Conservation (phyloP, 768 basidiomycete species). For the Mycena metata region DNA sequence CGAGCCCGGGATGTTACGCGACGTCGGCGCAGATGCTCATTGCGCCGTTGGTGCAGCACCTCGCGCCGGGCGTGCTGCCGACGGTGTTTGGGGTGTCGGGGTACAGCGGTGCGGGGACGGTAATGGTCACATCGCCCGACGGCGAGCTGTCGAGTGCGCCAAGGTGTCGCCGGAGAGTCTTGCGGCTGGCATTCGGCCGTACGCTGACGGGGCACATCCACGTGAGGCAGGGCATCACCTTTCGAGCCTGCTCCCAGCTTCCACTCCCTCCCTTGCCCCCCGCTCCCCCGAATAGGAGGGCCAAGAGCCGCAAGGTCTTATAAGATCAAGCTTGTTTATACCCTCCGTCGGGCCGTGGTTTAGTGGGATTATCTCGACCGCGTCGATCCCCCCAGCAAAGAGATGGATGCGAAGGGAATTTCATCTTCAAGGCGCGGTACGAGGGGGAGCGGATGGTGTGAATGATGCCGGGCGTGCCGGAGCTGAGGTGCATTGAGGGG, state of each 20-base stretch:
- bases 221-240: slow-evolving; percentile 92
- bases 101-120: slow-evolving; percentile 95
- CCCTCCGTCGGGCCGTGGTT: slow-evolving; percentile 95
- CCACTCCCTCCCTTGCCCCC: too few relatives aligned
- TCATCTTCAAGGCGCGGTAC: slow-evolving; percentile 86
- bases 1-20: slow-evolving; percentile 98
- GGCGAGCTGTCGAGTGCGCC: slow-evolving; percentile 82
- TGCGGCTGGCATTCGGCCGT: slow-evolving; percentile 82
- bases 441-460: slow-evolving; percentile 77
- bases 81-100: slow-evolving; percentile 95
- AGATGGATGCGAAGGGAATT: slow-evolving; percentile 80
- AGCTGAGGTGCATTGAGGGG: slow-evolving; percentile 80
- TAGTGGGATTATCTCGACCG: slow-evolving; percentile 92
- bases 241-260: slow-evolving; percentile 63
- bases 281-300: too few relatives aligned
- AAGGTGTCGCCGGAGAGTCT: slow-evolving; percentile 87
- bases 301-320: too few relatives aligned
- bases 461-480: slow-evolving; percentile 78
- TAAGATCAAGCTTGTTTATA: slow-evolving; percentile 79
- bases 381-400: slow-evolving; percentile 83
- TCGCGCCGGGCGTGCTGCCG: slow-evolving; percentile 73
- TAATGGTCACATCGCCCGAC: slow-evolving; percentile 74
- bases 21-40: slow-evolving; percentile 93
- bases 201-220: slow-evolving; percentile 99
- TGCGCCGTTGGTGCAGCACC: slow-evolving; percentile 85